Evolutionary conservation across 2,329 filamentous ascomycete genomes (phyloP), one percentile per base, ranked within the genome.

Genomic region (Penicillium olsonii): DNA sequence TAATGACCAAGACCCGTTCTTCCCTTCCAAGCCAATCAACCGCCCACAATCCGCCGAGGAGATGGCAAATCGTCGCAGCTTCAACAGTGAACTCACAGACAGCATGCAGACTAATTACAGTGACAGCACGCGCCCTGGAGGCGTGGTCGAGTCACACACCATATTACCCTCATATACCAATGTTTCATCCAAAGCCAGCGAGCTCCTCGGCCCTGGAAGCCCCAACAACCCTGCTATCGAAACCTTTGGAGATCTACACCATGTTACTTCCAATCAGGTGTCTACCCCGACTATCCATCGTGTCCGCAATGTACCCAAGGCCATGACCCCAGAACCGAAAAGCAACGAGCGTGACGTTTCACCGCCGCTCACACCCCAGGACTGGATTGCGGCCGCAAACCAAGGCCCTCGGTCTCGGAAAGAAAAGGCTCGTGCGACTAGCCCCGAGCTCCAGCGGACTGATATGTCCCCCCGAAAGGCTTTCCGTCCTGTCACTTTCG

Each of bases 301-400:
- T 4, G 43, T 60, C 14, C 63, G 57, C 35, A 56, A 59, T 10
- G 55, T 59, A 2, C 54, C 59, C 9, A 56, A 54, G 22, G 52
- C 56, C 15, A 47, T 50, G 27, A 50, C 48, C 11, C 55, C 60
- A 1, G 53, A 57, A 26, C 27, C 42, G 12, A 33, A 43, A 8
- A 42, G 52, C 2, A 46, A 29, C 17, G 42, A 54, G 41, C 29
- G 38, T 26, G 33, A 50, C 27, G 59, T 62, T 2, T 70, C 68
- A 1, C 62, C 65, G 4, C 67, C 66, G 3, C 53, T 74, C n/a
- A 70, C 70, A 3, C 69, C 71, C 5, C 64, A 72, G 42, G 72
- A 74, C 42, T 74, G 72, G 72, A 48, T 74, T 29, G 71, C 72
- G 29, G 72, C 72, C 18, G 71, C 69, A 18, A 65, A 66, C 48